Evolutionary conservation across 768 basidiomycete genomes (phyloP).

Genomic region (Xerocomellus amylosporus): DNA sequence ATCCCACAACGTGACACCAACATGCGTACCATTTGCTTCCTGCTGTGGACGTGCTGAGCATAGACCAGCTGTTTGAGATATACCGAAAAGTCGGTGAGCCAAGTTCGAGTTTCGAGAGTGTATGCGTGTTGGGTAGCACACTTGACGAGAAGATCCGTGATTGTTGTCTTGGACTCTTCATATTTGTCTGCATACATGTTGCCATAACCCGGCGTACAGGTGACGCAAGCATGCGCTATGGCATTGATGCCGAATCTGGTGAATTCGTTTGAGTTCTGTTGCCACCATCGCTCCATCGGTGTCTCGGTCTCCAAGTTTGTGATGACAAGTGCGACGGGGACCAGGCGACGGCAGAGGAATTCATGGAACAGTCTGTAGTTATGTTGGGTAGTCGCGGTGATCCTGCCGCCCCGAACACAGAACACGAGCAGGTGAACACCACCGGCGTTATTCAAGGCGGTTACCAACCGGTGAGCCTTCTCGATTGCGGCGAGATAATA

Average conservation of each 20-base stretch:
- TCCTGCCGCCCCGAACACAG: slow-evolving; percentile 36
- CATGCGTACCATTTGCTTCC: slow-evolving; percentile 27
- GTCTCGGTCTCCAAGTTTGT: slow-evolving; percentile 38
- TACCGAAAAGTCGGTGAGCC: slow-evolving; percentile 23
- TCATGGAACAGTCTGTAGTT: slow-evolving; percentile 40
- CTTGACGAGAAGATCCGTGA: slow-evolving; percentile 24
- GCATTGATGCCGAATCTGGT: slow-evolving; percentile 19
- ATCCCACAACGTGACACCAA: slow-evolving; percentile 26
- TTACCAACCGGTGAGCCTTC: slow-evolving; percentile 32
- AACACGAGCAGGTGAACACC: slow-evolving; percentile 41
- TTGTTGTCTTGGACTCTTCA: slow-evolving; percentile 31
- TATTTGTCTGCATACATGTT: slow-evolving; percentile 36
- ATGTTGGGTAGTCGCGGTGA: slow-evolving; percentile 33
- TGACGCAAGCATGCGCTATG: slow-evolving; percentile 31
- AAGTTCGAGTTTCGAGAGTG: slow-evolving; percentile 21
- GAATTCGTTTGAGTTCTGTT: slow-evolving; percentile 27
- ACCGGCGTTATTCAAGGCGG: slow-evolving; percentile 23
- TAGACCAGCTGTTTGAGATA: slow-evolving; percentile 26
- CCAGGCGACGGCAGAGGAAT: slow-evolving; percentile 36
- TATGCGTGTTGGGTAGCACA: slow-evolving; percentile 22
- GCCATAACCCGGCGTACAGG: slow-evolving; percentile 31
- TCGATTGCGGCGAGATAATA: slow-evolving; percentile 26
- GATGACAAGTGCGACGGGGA: slow-evolving; percentile 40
- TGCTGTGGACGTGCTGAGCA: slow-evolving; percentile 17
- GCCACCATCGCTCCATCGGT: slow-evolving; percentile 36